Conservation (phyloP, 345 rosid genomes). For the Eucalyptus leucophloia region DNA sequence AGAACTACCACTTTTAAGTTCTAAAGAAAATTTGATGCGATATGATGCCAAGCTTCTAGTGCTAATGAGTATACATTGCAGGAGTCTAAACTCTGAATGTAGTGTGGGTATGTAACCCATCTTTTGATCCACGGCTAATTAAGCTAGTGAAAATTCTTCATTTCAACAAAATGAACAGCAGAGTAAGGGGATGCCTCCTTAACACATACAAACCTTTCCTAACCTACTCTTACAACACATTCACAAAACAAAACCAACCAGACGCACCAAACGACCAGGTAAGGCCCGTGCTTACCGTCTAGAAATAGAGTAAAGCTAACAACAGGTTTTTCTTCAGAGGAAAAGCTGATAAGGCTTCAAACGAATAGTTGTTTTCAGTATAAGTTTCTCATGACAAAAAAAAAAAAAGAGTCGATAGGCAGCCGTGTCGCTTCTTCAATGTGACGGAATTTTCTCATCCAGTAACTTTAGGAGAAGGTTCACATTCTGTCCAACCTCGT, state of each 20-base stretch:
- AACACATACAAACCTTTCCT: neutral
- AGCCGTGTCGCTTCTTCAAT: no score
- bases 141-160: neutral
- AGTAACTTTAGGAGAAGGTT: no score
- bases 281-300: no score
- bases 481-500: no score
- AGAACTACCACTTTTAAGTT: no score
- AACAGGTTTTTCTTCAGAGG: no score
- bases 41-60: neutral
- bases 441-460: no score
- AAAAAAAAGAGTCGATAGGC: fast-evolving
- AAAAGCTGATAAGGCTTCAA: no score
- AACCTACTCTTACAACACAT: neutral
- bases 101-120: no score
- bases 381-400: no score
- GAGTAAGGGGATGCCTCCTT: neutral
- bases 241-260: neutral
- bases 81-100: neutral
- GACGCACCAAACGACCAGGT: neutral
- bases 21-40: neutral
- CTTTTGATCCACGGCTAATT: neutral
- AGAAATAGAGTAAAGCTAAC: neutral
- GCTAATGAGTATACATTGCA: neutral
- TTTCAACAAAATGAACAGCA: no score
- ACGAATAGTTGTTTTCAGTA: no score